Percentiles rank a stretch among this genome's conserved stretches.
phyloP scores from a whole-genome alignment of 2,329 filamentous ascomycete genomes.

The Albophoma yamanashiensis region DNA sequence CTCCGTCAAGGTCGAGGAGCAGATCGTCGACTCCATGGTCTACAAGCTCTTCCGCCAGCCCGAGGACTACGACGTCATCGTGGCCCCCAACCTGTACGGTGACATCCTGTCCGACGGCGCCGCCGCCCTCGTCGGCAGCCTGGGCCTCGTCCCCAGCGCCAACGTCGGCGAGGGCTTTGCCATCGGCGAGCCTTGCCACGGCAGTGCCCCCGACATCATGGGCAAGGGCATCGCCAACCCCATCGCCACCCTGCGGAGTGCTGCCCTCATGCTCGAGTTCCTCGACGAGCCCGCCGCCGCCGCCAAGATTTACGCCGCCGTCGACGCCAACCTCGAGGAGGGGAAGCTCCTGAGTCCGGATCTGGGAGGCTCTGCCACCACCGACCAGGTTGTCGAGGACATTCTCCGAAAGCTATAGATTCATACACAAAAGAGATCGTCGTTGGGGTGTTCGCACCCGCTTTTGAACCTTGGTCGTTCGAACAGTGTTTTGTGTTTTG shows the following conservation, averaged over 20 bases:
- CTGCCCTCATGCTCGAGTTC: slow-evolving; percentile 94
- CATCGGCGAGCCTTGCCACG: slow-evolving; percentile 97
- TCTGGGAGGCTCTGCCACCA: slow-evolving; percentile 77
- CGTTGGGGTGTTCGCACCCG: not conserved
- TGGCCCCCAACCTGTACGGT: slow-evolving; percentile 94
- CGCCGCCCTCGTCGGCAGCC: slow-evolving; percentile 80
- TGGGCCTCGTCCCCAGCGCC: slow-evolving; percentile 87
- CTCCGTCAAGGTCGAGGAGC: slow-evolving; percentile 70
- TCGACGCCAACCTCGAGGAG: slow-evolving; percentile 82
- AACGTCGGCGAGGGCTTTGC: slow-evolving; percentile 93
- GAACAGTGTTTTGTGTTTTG: not conserved
- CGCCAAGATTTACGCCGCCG: slow-evolving; percentile 79
- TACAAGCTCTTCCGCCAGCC: slow-evolving; percentile 99
- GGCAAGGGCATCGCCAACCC: slow-evolving; percentile 90
- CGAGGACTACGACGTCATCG: slow-evolving; percentile 91
- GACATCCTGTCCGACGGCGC: slow-evolving; percentile 95
- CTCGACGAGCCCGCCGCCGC: slow-evolving; percentile 79
- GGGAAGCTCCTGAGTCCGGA: slow-evolving; percentile 78
- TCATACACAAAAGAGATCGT: not conserved
- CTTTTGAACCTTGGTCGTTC: not conserved
- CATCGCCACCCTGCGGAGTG: slow-evolving; percentile 84
- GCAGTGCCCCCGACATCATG: slow-evolving; percentile 90
- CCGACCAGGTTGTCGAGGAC: slow-evolving; percentile 78
- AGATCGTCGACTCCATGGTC: slow-evolving; percentile 98
- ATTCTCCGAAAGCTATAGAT: slow-evolving; percentile 69